Conservation (phyloP, 331 rosid species). For the Prunus yedoensis region DNA sequence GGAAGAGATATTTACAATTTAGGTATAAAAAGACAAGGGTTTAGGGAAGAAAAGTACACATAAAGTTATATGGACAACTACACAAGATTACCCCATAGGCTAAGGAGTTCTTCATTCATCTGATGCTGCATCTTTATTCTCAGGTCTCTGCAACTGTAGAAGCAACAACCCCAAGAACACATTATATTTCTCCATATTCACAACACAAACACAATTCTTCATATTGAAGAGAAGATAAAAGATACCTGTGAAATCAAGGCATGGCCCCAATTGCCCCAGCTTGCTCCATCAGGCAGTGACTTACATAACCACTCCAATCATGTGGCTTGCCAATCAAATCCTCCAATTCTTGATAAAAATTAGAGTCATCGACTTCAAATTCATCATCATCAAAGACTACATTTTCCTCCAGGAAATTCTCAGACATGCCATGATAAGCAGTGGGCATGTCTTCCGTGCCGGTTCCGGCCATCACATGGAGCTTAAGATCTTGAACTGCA, state of each 20-base stretch:
- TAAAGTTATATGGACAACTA: no score
- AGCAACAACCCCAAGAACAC: background rate
- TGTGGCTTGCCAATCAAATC: slow-evolving; percentile 65
- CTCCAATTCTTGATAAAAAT: slow-evolving; percentile 69
- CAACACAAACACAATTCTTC: background rate
- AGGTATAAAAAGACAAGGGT: background rate
- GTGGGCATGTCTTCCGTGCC: slow-evolving; percentile 30
- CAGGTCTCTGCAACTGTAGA: background rate
- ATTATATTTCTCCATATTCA: background rate
- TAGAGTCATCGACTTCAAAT: slow-evolving; percentile 52
- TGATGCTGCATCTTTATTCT: slow-evolving; percentile 9
- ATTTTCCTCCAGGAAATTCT: slow-evolving; percentile 41
- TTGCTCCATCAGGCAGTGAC: slow-evolving; percentile 50
- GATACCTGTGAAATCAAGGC: slow-evolving; percentile 25
- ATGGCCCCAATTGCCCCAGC: slow-evolving; percentile 44
- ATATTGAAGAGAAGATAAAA: background rate
- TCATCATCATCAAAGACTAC: slow-evolving; percentile 53
- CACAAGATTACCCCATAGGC: background rate
- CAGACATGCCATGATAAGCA: slow-evolving; percentile 53
- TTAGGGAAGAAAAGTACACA: no score
- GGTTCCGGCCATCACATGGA: slow-evolving; percentile 12
- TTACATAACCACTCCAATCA: slow-evolving; percentile 59
- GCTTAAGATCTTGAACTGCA: slow-evolving; percentile 22
- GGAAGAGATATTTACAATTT: background rate
- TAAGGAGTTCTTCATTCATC: slow-evolving; percentile 3